Evolutionary conservation across 2,329 filamentous ascomycete species (phyloP), one percentile per base, ranked within the genome.

Genomic region (Fusarium sp.): DNA sequence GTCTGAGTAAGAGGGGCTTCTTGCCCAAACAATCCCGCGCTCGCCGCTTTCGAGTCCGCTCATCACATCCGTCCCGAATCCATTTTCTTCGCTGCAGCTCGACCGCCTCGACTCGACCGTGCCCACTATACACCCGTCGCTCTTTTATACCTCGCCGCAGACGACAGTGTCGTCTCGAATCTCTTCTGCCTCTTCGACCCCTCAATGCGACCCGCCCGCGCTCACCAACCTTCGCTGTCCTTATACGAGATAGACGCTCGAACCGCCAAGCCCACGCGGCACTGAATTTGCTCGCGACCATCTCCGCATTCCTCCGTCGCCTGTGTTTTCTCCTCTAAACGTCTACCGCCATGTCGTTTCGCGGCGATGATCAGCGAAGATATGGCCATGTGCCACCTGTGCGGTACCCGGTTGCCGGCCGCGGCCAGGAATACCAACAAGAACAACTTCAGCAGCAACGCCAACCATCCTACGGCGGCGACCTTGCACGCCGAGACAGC

Each of bases 331-430:
- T 24, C 58, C 11, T 34, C 54, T 41, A 41, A 52, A 26, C 54
- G 43, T 24, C 32, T 45, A 39, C 41, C 64, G 67, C 53, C 69
- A 89, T 89, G 87, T 88, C 87, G 53, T 89, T 89, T 73, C 81
- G 83, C 71, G 83, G 84, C 70, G 84, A 88, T 68, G 81, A 84
- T 70, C 84, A 86, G 73, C 82, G 85, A 75, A 84, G 86, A 41
- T 89, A 89, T 70, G 87, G 87, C 77, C 85, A 89, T 76, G 78
- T 89, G 45, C 87, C 87, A 61, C 87, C 87, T 13, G 86, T 87
- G 28, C 86, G 88, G 72, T 89, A 89, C 68, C 82, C 85, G 13
- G 77, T 85, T 64, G 77, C 81, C 43, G 75, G 75, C 58, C 79
- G 71, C 44, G 70, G 70, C 39, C 69, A 70, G 46, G 68, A 72